phyloP scores from a whole-genome alignment of 2,329 filamentous ascomycete genomes.

The Scytalidium lignicola region DNA sequence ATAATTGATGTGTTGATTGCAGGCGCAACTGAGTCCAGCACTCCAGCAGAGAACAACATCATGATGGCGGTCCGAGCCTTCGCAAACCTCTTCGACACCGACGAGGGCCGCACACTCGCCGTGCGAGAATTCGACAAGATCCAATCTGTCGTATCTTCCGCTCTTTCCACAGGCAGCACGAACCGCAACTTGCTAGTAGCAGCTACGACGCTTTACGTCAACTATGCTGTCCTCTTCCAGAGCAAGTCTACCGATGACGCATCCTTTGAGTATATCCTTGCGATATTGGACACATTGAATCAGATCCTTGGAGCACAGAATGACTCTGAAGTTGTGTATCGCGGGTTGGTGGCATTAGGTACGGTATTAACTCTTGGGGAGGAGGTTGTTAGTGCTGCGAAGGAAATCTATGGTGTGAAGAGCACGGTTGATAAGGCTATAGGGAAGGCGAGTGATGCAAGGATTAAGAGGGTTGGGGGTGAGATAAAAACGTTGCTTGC shows the following conservation, averaged over 20 bases:
- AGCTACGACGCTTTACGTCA: slow-evolving; percentile 75
- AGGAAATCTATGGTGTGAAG: slow-evolving; percentile 50
- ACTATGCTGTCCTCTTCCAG: slow-evolving; percentile 71
- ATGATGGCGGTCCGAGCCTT: slow-evolving; percentile 84
- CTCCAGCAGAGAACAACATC: slow-evolving; percentile 69
- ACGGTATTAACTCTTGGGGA: slow-evolving; percentile 61
- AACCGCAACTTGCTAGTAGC: slow-evolving; percentile 84
- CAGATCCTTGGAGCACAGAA: slow-evolving; percentile 59
- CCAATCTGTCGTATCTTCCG: slow-evolving; percentile 44
- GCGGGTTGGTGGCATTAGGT: slow-evolving; percentile 75
- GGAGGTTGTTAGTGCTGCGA: slow-evolving; percentile 51
- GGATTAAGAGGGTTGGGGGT: slow-evolving; percentile 52
- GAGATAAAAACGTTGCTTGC: slow-evolving; percentile 50
- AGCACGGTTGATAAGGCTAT: slow-evolving; percentile 41
- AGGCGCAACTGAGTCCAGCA: slow-evolving; percentile 50
- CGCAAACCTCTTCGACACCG: slow-evolving; percentile 76
- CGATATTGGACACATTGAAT: slow-evolving; percentile 53
- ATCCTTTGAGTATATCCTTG: slow-evolving; percentile 37
- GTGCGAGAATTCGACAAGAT: slow-evolving; percentile 50
- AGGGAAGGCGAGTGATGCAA: slow-evolving; percentile 51
- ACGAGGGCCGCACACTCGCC: slow-evolving; percentile 62
- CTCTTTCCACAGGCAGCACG: slow-evolving; percentile 59
- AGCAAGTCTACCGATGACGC: slow-evolving; percentile 15
- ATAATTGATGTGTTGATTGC: slow-evolving; percentile 56
- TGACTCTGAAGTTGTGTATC: slow-evolving; percentile 80